Evolutionary conservation across 768 basidiomycete genomes (phyloP).

Genomic region (Myochromella boudieri): DNA sequence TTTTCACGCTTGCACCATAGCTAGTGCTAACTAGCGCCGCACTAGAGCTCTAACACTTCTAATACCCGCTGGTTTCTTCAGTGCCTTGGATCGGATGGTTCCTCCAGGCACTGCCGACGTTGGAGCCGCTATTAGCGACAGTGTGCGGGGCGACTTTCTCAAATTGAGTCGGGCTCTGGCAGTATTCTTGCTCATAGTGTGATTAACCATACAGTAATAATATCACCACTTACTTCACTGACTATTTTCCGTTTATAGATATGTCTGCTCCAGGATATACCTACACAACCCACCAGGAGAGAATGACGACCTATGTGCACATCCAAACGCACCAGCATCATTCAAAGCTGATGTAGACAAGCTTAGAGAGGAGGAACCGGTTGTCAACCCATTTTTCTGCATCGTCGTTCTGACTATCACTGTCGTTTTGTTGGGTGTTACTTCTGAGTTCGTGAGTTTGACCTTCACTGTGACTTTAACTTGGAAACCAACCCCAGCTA

Average conservation of each 20-base stretch:
- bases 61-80: conserved; percentile 66
- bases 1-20: neutral
- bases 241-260: conserved; percentile 34
- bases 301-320: conserved; percentile 39
- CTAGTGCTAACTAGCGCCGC: neutral
- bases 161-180: conserved; percentile 65
- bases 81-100: conserved; percentile 44
- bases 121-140: conserved; percentile 37
- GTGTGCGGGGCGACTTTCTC: conserved; percentile 46
- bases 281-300: conserved; percentile 69
- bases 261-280: conserved; percentile 65
- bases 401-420: conserved; percentile 48
- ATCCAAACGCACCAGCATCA: conserved; percentile 45
- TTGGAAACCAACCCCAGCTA: neutral
- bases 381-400: conserved; percentile 63
- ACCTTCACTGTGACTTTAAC: neutral
- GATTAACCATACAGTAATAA: conserved; percentile 30
- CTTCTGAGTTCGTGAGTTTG: conserved; percentile 63
- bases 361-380: conserved; percentile 43
- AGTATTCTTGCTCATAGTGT: conserved; percentile 57
- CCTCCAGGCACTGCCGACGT: conserved; percentile 11
- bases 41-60: conserved; percentile 60
- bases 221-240: no score
- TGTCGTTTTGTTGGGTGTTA: conserved; percentile 60
- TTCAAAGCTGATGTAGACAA: conserved; percentile 39